These are phyloP conservation scores for Phytophthora citrophthora DNA, from an alignment of 352 stramenopile genomes.

Conservation along the genomic window DNA sequence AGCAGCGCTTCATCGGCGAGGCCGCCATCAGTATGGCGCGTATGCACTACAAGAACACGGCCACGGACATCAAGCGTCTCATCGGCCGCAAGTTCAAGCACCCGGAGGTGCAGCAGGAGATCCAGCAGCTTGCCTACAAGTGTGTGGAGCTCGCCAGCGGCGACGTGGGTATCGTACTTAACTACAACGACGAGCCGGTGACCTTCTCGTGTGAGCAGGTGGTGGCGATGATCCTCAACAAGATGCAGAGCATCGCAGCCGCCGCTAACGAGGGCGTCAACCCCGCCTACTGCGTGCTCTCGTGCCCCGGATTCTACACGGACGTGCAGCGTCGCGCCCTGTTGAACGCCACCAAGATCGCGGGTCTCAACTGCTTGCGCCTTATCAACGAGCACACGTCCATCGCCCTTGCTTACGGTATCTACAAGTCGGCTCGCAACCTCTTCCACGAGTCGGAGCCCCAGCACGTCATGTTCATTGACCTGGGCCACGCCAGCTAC, in stretches of 20 bases:
- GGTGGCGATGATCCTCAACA: slow-evolving; percentile 97
- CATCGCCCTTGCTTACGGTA: slow-evolving; percentile 94
- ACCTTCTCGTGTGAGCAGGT: slow-evolving; percentile 96
- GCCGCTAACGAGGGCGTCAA: slow-evolving; percentile 90
- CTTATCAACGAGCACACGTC: slow-evolving; percentile 99
- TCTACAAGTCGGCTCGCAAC: slow-evolving; percentile 96
- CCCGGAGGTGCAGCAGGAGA: slow-evolving; percentile 95
- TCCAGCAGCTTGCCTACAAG: slow-evolving; percentile 92
- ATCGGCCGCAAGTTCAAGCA: slow-evolving; percentile 97
- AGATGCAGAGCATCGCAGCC: slow-evolving; percentile 95
- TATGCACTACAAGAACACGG: slow-evolving; percentile 99
- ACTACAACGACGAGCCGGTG: slow-evolving; percentile 92
- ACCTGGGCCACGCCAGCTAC: slow-evolving; percentile 96
- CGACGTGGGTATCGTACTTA: slow-evolving; percentile 91
- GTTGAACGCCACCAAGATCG: slow-evolving; percentile 93
- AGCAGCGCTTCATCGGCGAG: slow-evolving; percentile 95
- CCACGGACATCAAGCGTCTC: slow-evolving; percentile 97
- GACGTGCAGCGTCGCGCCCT: slow-evolving; percentile 97
- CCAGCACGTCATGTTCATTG: slow-evolving; percentile 99
- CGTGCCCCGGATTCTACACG: slow-evolving; percentile 97
- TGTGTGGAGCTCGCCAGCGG: slow-evolving; percentile 88
- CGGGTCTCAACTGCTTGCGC: slow-evolving; percentile 95
- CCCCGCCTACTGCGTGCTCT: slow-evolving; percentile 93
- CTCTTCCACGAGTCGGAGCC: slow-evolving; percentile 93
- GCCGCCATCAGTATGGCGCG: slow-evolving; percentile 90